Base-by-base conservation (phyloP, 345 rosid species). In the Raphanus sativus region DNA sequence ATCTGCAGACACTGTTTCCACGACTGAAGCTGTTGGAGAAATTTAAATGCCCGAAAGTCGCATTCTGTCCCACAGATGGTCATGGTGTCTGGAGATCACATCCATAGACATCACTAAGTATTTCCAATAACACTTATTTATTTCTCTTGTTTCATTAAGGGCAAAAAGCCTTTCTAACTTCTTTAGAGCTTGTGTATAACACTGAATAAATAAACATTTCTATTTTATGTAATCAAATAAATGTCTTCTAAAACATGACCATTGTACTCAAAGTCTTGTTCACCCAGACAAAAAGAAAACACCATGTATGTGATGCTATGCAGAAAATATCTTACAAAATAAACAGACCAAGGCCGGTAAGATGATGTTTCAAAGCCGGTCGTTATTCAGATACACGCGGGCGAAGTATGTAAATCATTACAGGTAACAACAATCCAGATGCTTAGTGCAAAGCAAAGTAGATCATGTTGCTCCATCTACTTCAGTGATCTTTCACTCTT, bases 21-120 rank as follows among this genome's bases (percentile, higher is more conserved):
- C 0, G 79, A 0, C 59, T 87, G 70, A 6, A 1, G 4, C 69
- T 78, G 66, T 69, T 87, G 50, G 88, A 87, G 77, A 81, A 40
- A 74, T 75, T 65, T 25, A 34, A 79, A 1, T 87, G 88, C 56
- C 86, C 85, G 0, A 75, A 60, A 64, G 73, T 87, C 50, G 67
- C 78, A 1, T 71, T 78, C 71, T 85, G 83, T 70, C 87, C 86
- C 10, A 76, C 85, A 58, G 74, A 79, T 72, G 77, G 81, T 28
- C 67, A 42, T 62, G 86, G 85, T 71, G 79, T 75, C 30, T 81
- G 87, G 86, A 62, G 45, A 67, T 56, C 17, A 17, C 26, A 73
- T 34, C 65, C 50, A 64, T 11, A 56, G 1, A 13, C 7, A 70
- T 64, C 67, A 29, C 50, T 24, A 33, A 15, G 61, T 42, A 42